Conservation (phyloP, 2,329 filamentous ascomycete genomes). For the Colletotrichum tanaceti region DNA sequence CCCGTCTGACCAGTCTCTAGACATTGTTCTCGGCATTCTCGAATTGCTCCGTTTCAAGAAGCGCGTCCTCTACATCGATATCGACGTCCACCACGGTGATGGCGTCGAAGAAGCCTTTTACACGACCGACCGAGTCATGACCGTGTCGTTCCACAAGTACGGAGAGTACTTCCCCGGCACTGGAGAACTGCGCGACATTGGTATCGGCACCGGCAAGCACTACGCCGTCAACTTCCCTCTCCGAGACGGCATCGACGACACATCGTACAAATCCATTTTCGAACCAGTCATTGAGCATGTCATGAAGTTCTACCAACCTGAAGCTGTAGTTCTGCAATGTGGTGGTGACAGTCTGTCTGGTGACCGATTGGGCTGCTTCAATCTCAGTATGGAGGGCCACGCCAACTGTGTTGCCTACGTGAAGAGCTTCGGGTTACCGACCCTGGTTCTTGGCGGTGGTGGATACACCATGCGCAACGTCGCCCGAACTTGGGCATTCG, state of each 20-base stretch:
- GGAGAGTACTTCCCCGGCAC: conserved; percentile 96
- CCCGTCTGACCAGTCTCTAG: conserved; percentile 56
- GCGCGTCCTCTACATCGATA: conserved; percentile 97
- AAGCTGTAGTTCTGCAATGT: conserved; percentile 94
- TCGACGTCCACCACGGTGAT: conserved; percentile 93
- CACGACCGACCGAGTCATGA: conserved; percentile 92
- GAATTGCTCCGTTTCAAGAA: conserved; percentile 91
- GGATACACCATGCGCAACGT: conserved; percentile 99
- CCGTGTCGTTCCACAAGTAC: conserved; percentile 95
- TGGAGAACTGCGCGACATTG: conserved; percentile 86
- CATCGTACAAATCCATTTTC: conserved; percentile 90
- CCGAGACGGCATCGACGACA: conserved; percentile 90
- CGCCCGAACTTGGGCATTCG: conserved; percentile 95
- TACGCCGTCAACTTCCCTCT: conserved; percentile 93
- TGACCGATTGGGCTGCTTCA: conserved; percentile 95
- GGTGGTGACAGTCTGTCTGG: conserved; percentile 95
- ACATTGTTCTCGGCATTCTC: conserved; percentile 95
- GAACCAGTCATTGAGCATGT: conserved; percentile 88
- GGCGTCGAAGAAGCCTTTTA: conserved; percentile 95
- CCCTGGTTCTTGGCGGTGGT: conserved; percentile 93
- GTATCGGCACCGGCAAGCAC: conserved; percentile 87
- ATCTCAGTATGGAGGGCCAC: conserved; percentile 95
- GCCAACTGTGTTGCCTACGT: conserved; percentile 94
- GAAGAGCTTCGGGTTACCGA: conserved; percentile 84
- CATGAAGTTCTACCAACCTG: conserved; percentile 87